Percentiles rank a stretch among this genome's conserved stretches.
These are phyloP conservation scores for Pascua guehoae DNA, from an alignment of 1,284 basidiomycete genomes.

Conservation along the genomic window DNA sequence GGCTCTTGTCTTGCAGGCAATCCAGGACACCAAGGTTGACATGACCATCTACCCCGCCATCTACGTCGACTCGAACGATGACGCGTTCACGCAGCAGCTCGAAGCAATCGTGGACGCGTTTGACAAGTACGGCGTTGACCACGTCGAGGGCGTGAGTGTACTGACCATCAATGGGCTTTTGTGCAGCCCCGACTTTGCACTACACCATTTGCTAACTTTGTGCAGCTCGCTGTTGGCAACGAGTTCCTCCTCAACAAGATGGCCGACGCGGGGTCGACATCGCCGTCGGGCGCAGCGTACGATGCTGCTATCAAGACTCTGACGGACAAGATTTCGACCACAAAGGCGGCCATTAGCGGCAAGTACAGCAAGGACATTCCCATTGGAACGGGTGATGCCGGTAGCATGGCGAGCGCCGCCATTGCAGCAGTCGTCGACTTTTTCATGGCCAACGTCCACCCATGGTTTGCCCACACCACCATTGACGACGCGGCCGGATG, in stretches of 20 bases:
- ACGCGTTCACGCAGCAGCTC: constrained; percentile 70
- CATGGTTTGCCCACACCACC: constrained; percentile 60
- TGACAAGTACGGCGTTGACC: constrained; percentile 69
- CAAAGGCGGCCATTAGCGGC: constrained; percentile 58
- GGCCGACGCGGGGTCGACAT: constrained; percentile 36
- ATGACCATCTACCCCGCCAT: constrained; percentile 82
- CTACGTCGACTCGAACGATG: constrained; percentile 62
- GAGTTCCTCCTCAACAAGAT: constrained; percentile 73
- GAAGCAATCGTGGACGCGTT: constrained; percentile 60
- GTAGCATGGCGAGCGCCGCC: constrained; percentile 71
- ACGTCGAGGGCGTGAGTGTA: constrained; percentile 60
- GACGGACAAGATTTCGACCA: constrained; percentile 60
- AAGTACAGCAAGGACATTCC: constrained; percentile 56
- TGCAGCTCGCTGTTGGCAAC: constrained; percentile 49
- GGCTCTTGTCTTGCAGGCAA: constrained; percentile 64
- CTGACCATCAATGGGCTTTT: constrained; percentile 54
- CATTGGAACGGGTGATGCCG: constrained; percentile 87
- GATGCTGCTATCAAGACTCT: constrained; percentile 53
- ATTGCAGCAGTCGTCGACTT: constrained; percentile 72
- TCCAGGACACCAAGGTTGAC: constrained; percentile 82
- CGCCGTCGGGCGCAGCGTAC: constrained; percentile 30
- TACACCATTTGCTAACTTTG: too few relatives aligned
- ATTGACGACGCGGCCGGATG: constrained; percentile 66
- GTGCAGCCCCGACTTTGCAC: background rate
- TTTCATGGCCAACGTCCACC: constrained; percentile 65